A percentile compares a stretch with the other conserved stretches of the same genome.
phyloP scores from a whole-genome alignment of 805 yeast species.

The Wickerhamomyces sydowiorum region DNA sequence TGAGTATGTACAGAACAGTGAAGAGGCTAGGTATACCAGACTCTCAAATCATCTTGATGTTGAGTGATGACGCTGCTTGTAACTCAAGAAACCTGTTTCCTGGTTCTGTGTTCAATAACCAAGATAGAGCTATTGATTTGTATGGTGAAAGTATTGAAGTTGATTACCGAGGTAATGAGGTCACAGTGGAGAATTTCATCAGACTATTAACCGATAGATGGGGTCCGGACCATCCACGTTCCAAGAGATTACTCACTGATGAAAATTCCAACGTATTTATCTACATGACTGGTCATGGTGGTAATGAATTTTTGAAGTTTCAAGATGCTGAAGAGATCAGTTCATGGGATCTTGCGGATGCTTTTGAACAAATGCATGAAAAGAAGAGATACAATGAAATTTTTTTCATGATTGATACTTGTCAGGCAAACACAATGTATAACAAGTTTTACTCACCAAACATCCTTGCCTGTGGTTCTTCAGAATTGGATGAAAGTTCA shows the following conservation, averaged over 20 bases:
- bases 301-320: conserved; percentile 92
- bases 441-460: conserved; percentile 89
- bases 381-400: conserved; percentile 93
- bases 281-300: conserved; percentile 98
- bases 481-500: conserved; percentile 80
- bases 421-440: conserved; percentile 98
- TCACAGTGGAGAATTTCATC: conserved; percentile 95
- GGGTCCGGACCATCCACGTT: conserved; percentile 90
- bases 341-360: conserved; percentile 93
- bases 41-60: conserved; percentile 92
- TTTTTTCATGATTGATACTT: conserved; percentile 96
- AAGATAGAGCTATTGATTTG: conserved; percentile 84
- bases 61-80: conserved; percentile 96
- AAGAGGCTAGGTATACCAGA: conserved; percentile 96
- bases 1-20: conserved; percentile 92
- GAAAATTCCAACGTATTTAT: conserved; percentile 91
- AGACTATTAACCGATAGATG: conserved; percentile 90
- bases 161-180: conserved; percentile 96
- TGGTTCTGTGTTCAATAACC: conserved; percentile 91
- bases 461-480: conserved; percentile 87
- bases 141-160: conserved; percentile 95
- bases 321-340: conserved; percentile 99
- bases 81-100: conserved; percentile 95
- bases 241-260: conserved; percentile 86
- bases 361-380: conserved; percentile 95